phyloP scores from a whole-genome alignment of 177 flowering plant species.

The Vitis hybrid region DNA sequence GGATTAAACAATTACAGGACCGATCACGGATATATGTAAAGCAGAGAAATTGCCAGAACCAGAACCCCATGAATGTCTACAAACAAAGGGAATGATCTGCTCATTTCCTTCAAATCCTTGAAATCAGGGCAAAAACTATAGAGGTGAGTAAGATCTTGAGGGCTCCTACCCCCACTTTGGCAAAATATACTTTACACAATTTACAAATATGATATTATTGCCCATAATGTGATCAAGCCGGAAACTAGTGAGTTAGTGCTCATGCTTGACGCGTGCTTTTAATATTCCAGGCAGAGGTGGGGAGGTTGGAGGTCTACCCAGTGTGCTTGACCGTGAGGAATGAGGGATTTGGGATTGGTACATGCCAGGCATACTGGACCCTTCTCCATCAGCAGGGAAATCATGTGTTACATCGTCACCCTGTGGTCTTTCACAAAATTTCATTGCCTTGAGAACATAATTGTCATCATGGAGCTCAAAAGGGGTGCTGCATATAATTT shows the following conservation, averaged over 20 bases:
- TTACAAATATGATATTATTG: constrained; percentile 25
- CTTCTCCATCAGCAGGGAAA: constrained; percentile 45
- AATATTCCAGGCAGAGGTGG: constrained; percentile 77
- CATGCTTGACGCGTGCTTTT: constrained; percentile 79
- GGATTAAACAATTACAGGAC: constrained; percentile 13
- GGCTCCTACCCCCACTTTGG: constrained; percentile 2
- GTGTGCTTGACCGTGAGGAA: constrained; percentile 34
- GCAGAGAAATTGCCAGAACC: constrained; percentile 10
- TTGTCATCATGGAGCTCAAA: constrained; percentile 96
- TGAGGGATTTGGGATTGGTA: constrained; percentile 36
- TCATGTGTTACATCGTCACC: constrained; percentile 29
- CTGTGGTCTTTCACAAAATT: constrained; percentile 51
- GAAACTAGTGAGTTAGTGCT: constrained; percentile 29
- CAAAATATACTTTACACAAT: constrained; percentile 34
- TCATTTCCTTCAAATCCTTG: constrained; percentile 9
- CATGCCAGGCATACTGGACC: constrained; percentile 47
- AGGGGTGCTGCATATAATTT: constrained; percentile 70
- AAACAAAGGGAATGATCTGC: constrained; percentile 11
- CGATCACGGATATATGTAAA: constrained; percentile 11
- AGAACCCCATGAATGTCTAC: constrained; percentile 5
- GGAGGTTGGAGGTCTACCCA: constrained; percentile 53
- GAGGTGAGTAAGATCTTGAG: background rate
- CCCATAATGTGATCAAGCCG: constrained; percentile 16
- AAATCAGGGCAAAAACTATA: constrained; percentile 4
- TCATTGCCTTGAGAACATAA: constrained; percentile 90